Evolutionary conservation across 2,329 filamentous ascomycete genomes (phyloP).

Genomic region (Cladosporium sp.): DNA sequence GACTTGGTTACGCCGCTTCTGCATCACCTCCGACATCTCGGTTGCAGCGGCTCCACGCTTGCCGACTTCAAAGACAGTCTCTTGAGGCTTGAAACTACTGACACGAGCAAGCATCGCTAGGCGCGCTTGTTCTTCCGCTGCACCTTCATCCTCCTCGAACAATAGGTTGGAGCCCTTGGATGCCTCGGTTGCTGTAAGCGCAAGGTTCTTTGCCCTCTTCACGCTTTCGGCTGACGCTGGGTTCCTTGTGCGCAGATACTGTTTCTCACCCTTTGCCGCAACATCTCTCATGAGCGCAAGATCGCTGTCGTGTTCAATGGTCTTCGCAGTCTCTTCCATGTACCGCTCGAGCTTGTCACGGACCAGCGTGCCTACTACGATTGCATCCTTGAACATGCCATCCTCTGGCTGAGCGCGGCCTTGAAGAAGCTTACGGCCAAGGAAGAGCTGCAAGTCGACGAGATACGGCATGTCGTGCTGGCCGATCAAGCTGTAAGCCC

Average conservation of each 20-base stretch:
- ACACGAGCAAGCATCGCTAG: constrained; percentile 84
- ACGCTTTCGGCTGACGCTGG: constrained; percentile 86
- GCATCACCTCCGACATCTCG: constrained; percentile 71
- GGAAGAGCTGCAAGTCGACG: constrained; percentile 87
- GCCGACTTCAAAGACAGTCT: constrained; percentile 95
- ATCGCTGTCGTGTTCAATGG: constrained; percentile 69
- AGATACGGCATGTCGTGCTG: constrained; percentile 87
- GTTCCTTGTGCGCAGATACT: constrained; percentile 85
- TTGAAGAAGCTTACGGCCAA: constrained; percentile 74
- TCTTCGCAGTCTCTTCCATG: constrained; percentile 76
- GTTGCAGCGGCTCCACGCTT: constrained; percentile 59
- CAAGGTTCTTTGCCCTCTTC: constrained; percentile 74
- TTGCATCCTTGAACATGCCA: constrained; percentile 71
- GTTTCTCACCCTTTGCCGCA: constrained; percentile 79
- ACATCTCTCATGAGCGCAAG: constrained; percentile 65
- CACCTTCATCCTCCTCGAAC: constrained; percentile 58
- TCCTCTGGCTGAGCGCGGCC: constrained; percentile 56
- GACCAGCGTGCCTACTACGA: constrained; percentile 71
- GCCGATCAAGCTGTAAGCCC: constrained; percentile 88
- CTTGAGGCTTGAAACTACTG: constrained; percentile 78
- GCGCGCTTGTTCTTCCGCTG: constrained; percentile 62
- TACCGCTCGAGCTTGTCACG: constrained; percentile 67
- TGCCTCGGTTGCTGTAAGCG: constrained; percentile 51
- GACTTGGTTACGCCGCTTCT: constrained; percentile 62
- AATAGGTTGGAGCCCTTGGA: constrained; percentile 74